Conservation (phyloP, 2,329 filamentous ascomycete genomes). For the Coniochaeta sp. region DNA sequence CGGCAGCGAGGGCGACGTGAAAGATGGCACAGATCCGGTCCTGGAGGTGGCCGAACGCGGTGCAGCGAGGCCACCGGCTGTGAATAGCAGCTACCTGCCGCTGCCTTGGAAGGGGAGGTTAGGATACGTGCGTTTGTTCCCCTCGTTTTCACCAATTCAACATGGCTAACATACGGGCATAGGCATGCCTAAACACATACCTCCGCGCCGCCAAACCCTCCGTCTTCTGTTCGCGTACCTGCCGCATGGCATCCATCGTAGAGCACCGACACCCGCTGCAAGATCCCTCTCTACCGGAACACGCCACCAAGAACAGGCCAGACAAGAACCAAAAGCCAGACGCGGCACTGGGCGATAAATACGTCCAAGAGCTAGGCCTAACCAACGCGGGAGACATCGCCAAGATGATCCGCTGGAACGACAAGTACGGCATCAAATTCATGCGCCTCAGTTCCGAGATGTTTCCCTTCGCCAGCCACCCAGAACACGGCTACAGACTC, state of each 20-base stretch:
- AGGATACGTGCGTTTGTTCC: conserved; percentile 64
- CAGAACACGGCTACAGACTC: conserved; percentile 78
- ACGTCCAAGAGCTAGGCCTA: conserved; percentile 69
- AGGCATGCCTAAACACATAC: conserved; percentile 91
- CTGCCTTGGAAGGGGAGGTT: conserved; percentile 85
- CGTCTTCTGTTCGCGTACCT: conserved; percentile 86
- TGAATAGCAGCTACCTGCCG: conserved; percentile 78
- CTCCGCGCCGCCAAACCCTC: conserved; percentile 73
- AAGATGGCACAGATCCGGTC: conserved; percentile 6
- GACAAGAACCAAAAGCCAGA: conserved; percentile 66
- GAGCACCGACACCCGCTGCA: conserved; percentile 79
- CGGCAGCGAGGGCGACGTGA: conserved; percentile 12
- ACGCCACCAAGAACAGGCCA: conserved; percentile 78
- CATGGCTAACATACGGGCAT: conserved; percentile 6
- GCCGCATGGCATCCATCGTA: conserved; percentile 81
- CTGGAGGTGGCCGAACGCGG: conserved; percentile 25
- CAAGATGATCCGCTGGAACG: conserved; percentile 89
- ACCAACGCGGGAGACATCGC: conserved; percentile 76
- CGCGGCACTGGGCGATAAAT: conserved; percentile 58
- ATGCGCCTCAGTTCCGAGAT: conserved; percentile 90
- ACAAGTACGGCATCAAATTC: conserved; percentile 86
- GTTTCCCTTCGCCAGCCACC: conserved; percentile 92
- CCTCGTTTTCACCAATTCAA: conserved; percentile 8
- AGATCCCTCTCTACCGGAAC: conserved; percentile 69
- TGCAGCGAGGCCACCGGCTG: conserved; percentile 59